Base-by-base conservation (phyloP, 2,329 filamentous ascomycete species). In the Dendrostoma leiphaemia region DNA sequence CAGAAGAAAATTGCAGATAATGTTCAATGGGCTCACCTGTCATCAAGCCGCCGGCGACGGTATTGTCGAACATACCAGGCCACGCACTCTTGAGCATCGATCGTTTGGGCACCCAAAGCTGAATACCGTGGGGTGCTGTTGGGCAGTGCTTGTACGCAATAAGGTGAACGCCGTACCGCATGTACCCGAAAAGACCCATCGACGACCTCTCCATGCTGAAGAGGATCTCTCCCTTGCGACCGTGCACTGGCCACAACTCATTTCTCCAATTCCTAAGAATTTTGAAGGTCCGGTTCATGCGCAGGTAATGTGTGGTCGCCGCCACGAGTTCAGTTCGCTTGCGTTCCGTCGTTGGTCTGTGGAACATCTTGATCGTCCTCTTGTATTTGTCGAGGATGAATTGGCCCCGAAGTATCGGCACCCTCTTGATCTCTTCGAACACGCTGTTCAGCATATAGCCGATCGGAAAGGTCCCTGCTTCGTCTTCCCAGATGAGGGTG, bases 11-110 rank as follows among this genome's bases (percentile, higher is more conserved):
- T n/a, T n/a, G n/a, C n/a, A n/a, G n/a, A n/a, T n/a, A n/a, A n/a
- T n/a, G n/a, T n/a, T n/a, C n/a, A n/a, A n/a, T n/a, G n/a, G n/a
- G n/a, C n/a, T n/a, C 92, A 13, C 86, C 88, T 0, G 90, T 89
- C 68, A 88, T 85, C 61, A 97, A 85, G 0, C 91, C 82, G n/a
- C 82, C 82, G 0, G 92, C 94, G 6, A 96, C 94, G 1, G 91
- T 91, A 69, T 97, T 99, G 71, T 99, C 94, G 61, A 99, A 77
- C 81, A 97, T 92, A n/a, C 88, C 82, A 0, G 88, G 87, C 66
- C 93, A 99, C 0, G 91, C 97, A 61, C 89, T 84, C 76, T 97
- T 99, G 55, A 77, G 82, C 48, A 76, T 77, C 12, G 91, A 83
- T 9, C 94, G 81, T 43, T 86, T 81, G 3, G 94, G 89, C 2